These are phyloP conservation scores for Citrus maxima DNA, from an alignment of 345 rosid species.

Conservation along the genomic window DNA sequence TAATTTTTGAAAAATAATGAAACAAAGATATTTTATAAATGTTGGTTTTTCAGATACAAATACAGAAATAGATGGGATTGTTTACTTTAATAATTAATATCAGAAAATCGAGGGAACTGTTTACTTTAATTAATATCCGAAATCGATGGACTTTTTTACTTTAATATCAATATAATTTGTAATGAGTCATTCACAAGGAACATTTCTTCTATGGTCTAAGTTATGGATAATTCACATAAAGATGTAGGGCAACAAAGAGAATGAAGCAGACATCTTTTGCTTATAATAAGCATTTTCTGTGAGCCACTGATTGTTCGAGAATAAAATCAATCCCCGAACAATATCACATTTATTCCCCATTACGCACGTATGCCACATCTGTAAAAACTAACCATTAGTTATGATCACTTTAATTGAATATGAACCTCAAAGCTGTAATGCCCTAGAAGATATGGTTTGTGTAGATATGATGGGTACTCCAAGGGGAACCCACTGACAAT, in stretches of 20 bases:
- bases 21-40: not conserved
- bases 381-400: not conserved
- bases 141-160: not conserved
- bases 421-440: not conserved
- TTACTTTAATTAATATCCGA: too few relatives aligned
- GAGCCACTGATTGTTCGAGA: not conserved
- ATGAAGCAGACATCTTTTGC: slow-evolving; percentile 1
- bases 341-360: not conserved
- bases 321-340: not conserved
- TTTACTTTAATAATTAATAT: too few relatives aligned
- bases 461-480: not conserved
- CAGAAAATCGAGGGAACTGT: too few relatives aligned
- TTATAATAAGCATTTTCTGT: not conserved
- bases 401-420: not conserved
- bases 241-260: slow-evolving; percentile 1
- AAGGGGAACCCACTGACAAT: not conserved
- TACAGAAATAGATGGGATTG: too few relatives aligned
- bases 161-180: not conserved
- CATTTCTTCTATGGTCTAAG: not conserved
- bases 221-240: not conserved
- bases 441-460: not conserved
- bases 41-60: not conserved
- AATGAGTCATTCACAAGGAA: not conserved
- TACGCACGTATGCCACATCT: not conserved
- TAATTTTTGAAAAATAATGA: not conserved